Base-by-base conservation (phyloP, 805 yeast species). In the Wickerhamomyces ciferrii region DNA sequence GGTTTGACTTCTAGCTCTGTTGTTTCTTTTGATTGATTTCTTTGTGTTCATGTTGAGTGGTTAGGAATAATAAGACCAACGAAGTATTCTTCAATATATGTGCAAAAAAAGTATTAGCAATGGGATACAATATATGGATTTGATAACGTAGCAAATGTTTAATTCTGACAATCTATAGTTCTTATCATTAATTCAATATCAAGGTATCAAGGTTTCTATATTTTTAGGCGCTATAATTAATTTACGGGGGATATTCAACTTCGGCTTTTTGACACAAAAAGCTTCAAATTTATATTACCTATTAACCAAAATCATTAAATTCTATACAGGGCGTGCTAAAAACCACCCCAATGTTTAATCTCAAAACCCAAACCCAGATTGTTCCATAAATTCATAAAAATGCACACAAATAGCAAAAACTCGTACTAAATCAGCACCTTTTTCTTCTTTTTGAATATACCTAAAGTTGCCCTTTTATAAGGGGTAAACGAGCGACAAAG, bases 401-500 rank as follows among this genome's bases (percentile, higher is more conserved):
- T n/a, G n/a, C n/a, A n/a, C n/a, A n/a, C n/a, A n/a, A n/a, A n/a
- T n/a, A n/a, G n/a, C n/a, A n/a, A n/a, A n/a, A n/a, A n/a, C 29
- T 24, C 7, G 5, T 23, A 5, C 18, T 15, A 37, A 5, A 37
- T 14, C 41, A 50, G 31, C 5, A 31, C 31, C 39, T 58, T 57
- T 31, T 39, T 51, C 38, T 55, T 64, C 50, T 63, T 67, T 48
- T 66, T 65, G 51, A 69, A 48, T n/a, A 63, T 61, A 2, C 62
- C 57, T 40, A 66, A 42, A 17, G 53, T 58, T 1, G 63, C 56
- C 23, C 61, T 64, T 27, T 57, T 61, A 21, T 69, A 60, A 3
- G 59, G 53, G 1, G 70, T 68, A 8, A 55, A 53, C n/a, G 56
- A 50, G 45, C 78, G 61, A 48, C 78, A 73, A 10, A 73, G 57